phyloP scores from a whole-genome alignment of 345 rosid genomes.

The Gossypium herbaceum region DNA sequence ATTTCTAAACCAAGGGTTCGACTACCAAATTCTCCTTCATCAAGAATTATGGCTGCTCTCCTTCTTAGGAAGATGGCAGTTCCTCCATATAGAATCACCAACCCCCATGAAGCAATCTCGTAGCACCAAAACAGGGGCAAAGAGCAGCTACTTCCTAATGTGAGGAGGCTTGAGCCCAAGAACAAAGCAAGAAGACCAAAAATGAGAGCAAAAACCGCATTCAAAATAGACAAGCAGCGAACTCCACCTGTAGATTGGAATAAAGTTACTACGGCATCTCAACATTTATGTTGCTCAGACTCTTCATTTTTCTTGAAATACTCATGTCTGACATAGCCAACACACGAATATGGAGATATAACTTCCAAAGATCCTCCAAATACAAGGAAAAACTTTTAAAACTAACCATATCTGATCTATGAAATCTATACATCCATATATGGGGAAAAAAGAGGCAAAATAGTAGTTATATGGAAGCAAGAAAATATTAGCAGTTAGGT shows the following conservation, averaged over 20 bases:
- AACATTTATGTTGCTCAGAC: neutral
- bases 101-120: constrained; percentile 82
- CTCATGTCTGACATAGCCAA: no score
- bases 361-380: no score
- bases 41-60: constrained; percentile 64
- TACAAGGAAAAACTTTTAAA: no score
- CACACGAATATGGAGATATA: no score
- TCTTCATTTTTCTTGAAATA: no score
- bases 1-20: constrained; percentile 76
- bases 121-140: constrained; percentile 94
- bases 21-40: constrained; percentile 58
- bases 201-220: constrained; percentile 60
- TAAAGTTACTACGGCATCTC: constrained; percentile 15
- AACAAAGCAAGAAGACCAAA: constrained; percentile 84
- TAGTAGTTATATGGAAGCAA: neutral
- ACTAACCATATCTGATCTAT: neutral
- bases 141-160: constrained; percentile 86
- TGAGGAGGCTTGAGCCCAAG: constrained; percentile 88
- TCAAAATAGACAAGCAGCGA: constrained; percentile 81
- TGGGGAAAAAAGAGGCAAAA: neutral
- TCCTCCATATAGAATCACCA: constrained; percentile 68
- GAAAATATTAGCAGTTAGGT: neutral
- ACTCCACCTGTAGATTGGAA: constrained; percentile 63
- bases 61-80: constrained; percentile 73
- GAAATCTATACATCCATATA: neutral